Conservation (phyloP, 768 basidiomycete species). For the Tulasnella sp. region DNA sequence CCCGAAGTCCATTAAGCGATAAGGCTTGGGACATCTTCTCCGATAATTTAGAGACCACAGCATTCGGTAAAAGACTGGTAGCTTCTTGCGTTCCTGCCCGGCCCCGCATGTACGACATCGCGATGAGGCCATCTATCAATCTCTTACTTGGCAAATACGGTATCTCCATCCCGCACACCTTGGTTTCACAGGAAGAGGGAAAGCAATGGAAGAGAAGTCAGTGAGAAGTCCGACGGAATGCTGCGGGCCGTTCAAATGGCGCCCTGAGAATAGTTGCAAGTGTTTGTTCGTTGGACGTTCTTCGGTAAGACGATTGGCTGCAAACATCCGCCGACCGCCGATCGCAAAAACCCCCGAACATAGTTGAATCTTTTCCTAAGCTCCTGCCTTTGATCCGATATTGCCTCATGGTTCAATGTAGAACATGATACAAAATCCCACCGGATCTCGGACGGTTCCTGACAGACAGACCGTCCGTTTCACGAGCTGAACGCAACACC, state of each 20-base stretch:
- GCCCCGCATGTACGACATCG: background rate
- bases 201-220: background rate
- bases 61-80: background rate
- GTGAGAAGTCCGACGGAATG: background rate
- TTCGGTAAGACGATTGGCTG: background rate
- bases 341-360: no score
- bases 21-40: background rate
- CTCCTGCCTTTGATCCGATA: background rate
- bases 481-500: conserved; percentile 1
- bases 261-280: conserved; percentile 6
- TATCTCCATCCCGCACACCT: background rate
- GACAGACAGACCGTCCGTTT: background rate
- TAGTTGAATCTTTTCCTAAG: no score
- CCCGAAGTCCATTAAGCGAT: background rate
- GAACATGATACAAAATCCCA: background rate
- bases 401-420: background rate
- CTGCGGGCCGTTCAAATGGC: background rate
- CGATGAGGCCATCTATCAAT: background rate
- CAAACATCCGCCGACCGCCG: no score
- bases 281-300: background rate
- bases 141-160: background rate
- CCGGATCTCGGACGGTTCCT: background rate
- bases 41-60: background rate
- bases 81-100: background rate
- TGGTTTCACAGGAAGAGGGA: background rate